Percentiles rank a stretch among this genome's conserved stretches.
phyloP scores from a whole-genome alignment of 164 flowering plant species.

The Kingdonia uniflora region DNA sequence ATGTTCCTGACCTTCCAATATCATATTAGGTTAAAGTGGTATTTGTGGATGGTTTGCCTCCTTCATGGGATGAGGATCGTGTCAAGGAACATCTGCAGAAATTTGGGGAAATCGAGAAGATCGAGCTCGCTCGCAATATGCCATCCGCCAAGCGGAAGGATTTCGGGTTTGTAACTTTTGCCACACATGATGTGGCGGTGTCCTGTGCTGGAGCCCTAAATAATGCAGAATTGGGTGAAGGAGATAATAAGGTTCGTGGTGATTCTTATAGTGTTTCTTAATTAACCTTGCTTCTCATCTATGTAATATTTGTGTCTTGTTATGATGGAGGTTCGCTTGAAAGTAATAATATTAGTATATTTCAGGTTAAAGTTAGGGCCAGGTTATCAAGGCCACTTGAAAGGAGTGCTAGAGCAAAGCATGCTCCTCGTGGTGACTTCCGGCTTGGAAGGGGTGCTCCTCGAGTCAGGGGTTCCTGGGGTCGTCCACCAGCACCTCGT shows the following conservation, averaged over 20 bases:
- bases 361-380: conserved; percentile 88
- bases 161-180: conserved; percentile 93
- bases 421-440: conserved; percentile 36
- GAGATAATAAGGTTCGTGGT: conserved; percentile 63
- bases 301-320: no score
- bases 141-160: conserved; percentile 94
- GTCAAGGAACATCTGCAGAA: conserved; percentile 61
- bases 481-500: conserved; percentile 40
- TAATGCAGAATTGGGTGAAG: conserved; percentile 86
- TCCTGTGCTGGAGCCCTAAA: conserved; percentile 86
- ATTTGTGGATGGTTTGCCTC: conserved; percentile 80
- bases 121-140: conserved; percentile 97
- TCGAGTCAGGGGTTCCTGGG: conserved; percentile 52
- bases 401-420: conserved; percentile 55
- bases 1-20: background rate
- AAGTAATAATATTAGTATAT: no score
- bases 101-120: conserved; percentile 74
- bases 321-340: no score
- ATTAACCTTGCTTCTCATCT: no score
- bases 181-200: conserved; percentile 83
- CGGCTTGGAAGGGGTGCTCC: conserved; percentile 29
- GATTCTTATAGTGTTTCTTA: no score
- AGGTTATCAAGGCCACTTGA: conserved; percentile 90
- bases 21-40: conserved; percentile 71
- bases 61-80: conserved; percentile 95